Base-by-base conservation (phyloP, 306 rosid genomes). In the Dalbergia cultrata region DNA sequence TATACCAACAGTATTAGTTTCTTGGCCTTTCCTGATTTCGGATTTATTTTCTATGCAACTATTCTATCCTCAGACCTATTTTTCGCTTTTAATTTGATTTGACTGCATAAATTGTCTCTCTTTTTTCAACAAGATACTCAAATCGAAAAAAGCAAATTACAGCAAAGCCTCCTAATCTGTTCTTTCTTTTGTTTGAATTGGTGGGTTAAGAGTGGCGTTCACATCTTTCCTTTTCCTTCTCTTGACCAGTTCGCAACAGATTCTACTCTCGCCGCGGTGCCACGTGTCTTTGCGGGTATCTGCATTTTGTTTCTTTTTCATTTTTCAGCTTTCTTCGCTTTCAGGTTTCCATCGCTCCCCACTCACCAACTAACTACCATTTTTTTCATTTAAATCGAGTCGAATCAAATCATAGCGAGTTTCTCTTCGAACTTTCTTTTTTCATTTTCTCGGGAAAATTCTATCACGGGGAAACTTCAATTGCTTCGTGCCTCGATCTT, bases 361-460 rank as follows among this genome's bases (percentile, higher is more conserved):
- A 26, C 6, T 33, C 80, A 14, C 60, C 60, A 53, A 54, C 67
- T 22, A 26, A 8, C 44, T 35, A 17, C 6, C n/a, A 1, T 61
- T 44, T 31, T 26, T 49, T 47, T 31, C 49, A 17, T 63, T 75
- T 41, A 75, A 11, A 31, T 62, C 10, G 33, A 62, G 45, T 60
- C 45, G 12, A 74, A 57, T 62, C 49, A 5, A 47, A 17, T 16
- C 33, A 12, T 39, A n/a, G 1, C 56, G n/a, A 66, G 13, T 66
- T 50, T 56, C 8, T 5, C 8, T 75, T 72, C 47, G 37, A 58
- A 67, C 31, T 60, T 13, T 50, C 3, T 16, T 16, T 45, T 45
- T 16, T 7, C 1, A 50, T 61, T 86, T 84, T 78, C 86, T 63
- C 67, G 71, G 19, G 70, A 80, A 72, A 73, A 45, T 75, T 33